Evolutionary conservation across 2,329 filamentous ascomycete species (phyloP).

Genomic region (Hysterium pulicare): DNA sequence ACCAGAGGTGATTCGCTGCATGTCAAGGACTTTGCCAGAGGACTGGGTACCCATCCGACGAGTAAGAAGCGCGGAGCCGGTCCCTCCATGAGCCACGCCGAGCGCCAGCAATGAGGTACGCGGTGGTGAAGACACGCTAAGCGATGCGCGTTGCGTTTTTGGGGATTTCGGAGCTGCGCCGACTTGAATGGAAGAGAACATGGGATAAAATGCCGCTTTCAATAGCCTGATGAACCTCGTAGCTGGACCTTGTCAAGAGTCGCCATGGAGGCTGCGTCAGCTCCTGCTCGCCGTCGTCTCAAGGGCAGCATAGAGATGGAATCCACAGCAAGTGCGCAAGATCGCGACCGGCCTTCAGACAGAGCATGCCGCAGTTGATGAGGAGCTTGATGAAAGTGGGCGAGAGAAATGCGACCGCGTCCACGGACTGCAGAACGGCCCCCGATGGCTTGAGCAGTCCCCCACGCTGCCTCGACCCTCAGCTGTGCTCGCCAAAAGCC

Average conservation of each 20-base stretch:
- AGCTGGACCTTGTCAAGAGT: not conserved
- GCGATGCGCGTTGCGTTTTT: conserved; percentile 8
- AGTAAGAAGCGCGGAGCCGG: conserved; percentile 14
- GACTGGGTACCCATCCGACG: conserved; percentile 15
- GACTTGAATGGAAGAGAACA: conserved; percentile 10
- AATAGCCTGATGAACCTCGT: conserved; percentile 18
- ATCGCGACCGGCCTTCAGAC: not conserved
- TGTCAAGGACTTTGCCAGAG: conserved; percentile 15
- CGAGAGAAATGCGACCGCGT: no score
- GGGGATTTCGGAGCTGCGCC: conserved; percentile 19
- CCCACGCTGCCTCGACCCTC: no score
- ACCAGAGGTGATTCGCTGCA: conserved; percentile 20
- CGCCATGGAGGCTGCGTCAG: not conserved
- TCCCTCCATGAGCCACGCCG: conserved; percentile 14
- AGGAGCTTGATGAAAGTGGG: not conserved
- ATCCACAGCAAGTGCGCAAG: not conserved
- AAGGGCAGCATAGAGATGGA: not conserved
- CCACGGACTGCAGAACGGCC: not conserved
- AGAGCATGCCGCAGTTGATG: not conserved
- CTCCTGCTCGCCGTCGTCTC: not conserved
- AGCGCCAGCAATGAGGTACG: conserved; percentile 13
- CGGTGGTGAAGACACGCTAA: conserved; percentile 15
- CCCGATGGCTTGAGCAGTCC: not conserved
- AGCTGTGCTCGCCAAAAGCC: no score
- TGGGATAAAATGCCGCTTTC: conserved; percentile 7